phyloP scores from a whole-genome alignment of 371 early-diverging fungal genomes.

The Coemansia sp. region DNA sequence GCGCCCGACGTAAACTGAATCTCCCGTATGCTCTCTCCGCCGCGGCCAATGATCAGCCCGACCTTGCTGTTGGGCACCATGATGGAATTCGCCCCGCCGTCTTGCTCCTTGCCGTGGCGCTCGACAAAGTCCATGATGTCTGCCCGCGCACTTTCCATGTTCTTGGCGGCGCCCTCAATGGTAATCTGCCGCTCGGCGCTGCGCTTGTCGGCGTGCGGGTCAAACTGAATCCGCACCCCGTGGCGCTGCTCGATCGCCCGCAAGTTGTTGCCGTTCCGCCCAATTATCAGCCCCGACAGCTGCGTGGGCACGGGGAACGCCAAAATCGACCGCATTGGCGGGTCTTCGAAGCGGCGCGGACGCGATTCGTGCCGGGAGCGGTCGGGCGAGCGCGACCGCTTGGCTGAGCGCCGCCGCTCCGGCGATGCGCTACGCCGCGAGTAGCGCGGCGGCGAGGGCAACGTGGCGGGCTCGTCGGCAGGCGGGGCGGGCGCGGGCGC shows the following conservation, averaged over 20 bases:
- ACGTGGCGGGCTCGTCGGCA: conserved; percentile 3
- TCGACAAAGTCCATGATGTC: conserved; percentile 57
- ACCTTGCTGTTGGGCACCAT: conserved; percentile 70
- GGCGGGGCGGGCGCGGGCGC: conserved; percentile 11
- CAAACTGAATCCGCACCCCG: conserved; percentile 45
- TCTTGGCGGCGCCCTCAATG: conserved; percentile 62
- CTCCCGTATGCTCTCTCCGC: conserved; percentile 87
- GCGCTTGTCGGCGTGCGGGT: conserved; percentile 32
- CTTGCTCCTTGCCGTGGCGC: conserved; percentile 9
- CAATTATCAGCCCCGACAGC: conserved; percentile 84
- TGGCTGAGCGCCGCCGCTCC: conserved; percentile 13
- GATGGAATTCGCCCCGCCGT: conserved; percentile 42
- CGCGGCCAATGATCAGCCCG: conserved; percentile 86
- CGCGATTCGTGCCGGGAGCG: conserved; percentile 26
- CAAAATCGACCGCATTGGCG: conserved; percentile 10
- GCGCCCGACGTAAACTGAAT: conserved; percentile 80
- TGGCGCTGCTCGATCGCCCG: conserved; percentile 66
- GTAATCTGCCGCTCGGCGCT: conserved; percentile 63
- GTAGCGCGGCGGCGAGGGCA: conserved; percentile 1
- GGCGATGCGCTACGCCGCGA: conserved; percentile 45
- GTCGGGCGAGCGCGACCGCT: conserved; percentile 40
- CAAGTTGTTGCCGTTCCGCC: conserved; percentile 78
- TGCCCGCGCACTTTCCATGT: conserved; percentile 61
- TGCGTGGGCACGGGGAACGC: conserved; percentile 64
- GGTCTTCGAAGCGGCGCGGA: conserved; percentile 38